Base-by-base conservation (phyloP, 1,139 yeast species). In the Entelexis paramagnoliae region DNA sequence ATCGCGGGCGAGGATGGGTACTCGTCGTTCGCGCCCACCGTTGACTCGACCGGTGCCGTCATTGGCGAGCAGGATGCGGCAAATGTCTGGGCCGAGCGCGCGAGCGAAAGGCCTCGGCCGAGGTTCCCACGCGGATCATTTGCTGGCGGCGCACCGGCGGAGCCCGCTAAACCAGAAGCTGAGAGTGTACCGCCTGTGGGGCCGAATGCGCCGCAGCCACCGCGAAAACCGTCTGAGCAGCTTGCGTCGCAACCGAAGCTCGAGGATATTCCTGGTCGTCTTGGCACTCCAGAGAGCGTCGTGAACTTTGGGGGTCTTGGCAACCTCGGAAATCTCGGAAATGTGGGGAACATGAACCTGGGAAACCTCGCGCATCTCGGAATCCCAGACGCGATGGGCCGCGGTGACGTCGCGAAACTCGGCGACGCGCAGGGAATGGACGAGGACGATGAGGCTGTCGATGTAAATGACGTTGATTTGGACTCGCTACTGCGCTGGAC, bases 1-100 rank as follows among this genome's bases (percentile, higher is more conserved):
- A 69, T 89, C 50, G 68, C 88, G 50, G 76, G 76, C 49, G 81
- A 81, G 50, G 80, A 81, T 48, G 75, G 75, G 10, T 78, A 75
- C 55, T 74, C 76, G 52, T 77, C 87, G 13, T 89, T 87, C 75
- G 95, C 93, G 0, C 97, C 96, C 3, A 66, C 74, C 1, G 68
- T 74, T 41, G 96, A 88, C 64, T 87, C 84, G 66, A 75, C 77
- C 43, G 80, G 79, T 28, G 73, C 84, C 2, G 81, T 86, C 9
- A 71, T 87, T 8, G 77, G 83, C 24, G 77, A 77, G 22, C 75
- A 75, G 14, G 76, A 80, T 55, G 81, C 83, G 55, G 80, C 83
- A 1, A 72, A 79, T 24, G 77, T 85, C 9, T 89, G 96, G 96
- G 74, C 80, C 54, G 86, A 83, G 59, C 87, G 80, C 63, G 71